A percentile compares a stretch with the other conserved stretches of the same genome.
Conservation (phyloP, 208 protist species). For the Acanthamoeba lenticulata region DNA sequence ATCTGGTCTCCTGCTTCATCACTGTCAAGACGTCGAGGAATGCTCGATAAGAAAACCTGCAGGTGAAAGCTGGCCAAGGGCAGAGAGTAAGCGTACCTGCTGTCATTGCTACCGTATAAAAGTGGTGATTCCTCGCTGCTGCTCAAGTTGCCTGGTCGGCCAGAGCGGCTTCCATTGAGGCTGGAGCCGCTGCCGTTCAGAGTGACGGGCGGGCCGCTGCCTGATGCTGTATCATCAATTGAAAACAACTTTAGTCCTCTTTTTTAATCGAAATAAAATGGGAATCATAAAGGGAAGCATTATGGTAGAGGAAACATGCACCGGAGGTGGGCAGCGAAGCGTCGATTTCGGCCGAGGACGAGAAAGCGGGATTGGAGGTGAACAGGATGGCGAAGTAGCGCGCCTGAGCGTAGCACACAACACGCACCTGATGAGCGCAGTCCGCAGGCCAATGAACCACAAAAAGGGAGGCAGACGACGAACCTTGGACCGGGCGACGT, state of each 20-base stretch:
- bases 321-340: not conserved
- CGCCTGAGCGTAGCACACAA: not conserved
- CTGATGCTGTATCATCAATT: no score
- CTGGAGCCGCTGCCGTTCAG: not conserved
- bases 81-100: not conserved
- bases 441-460: no score
- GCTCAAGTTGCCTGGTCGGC: not conserved
- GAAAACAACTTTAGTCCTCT: no score
- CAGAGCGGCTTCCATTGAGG: not conserved
- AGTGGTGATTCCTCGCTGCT: not conserved
- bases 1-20: not conserved
- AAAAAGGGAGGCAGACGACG: not conserved
- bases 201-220: not conserved
- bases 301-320: not conserved
- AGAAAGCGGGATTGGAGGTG: not conserved
- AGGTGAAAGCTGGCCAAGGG: not conserved
- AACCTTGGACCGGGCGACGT: slow-evolving; percentile 31
- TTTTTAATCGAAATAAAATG: not conserved
- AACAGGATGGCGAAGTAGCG: not conserved
- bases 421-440: no score
- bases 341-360: not conserved
- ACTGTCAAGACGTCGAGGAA: not conserved
- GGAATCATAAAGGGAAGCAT: not conserved
- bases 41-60: not conserved
- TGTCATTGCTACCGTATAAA: slow-evolving; percentile 10